Conservation (phyloP, 1,139 yeast species). For the Hansenula lynferdii region DNA sequence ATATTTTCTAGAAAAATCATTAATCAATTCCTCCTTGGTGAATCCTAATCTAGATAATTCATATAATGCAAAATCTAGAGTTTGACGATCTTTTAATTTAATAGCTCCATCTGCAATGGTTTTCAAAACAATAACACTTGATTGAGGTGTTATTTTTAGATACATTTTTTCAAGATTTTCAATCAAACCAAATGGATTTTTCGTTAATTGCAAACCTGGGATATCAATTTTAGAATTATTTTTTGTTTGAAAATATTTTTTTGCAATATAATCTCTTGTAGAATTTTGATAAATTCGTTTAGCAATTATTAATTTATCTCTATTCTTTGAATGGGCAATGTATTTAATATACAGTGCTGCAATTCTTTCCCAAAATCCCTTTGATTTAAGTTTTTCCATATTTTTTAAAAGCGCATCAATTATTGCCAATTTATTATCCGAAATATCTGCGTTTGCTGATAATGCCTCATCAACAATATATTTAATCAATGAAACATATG, state of each 20-base stretch:
- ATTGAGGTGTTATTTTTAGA: constrained; percentile 2
- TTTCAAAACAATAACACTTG: constrained; percentile 6
- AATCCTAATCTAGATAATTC: constrained; percentile 1
- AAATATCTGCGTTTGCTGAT: neutral
- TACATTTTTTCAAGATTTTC: constrained; percentile 2
- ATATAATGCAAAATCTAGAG: constrained; percentile 1
- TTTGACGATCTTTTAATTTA: neutral
- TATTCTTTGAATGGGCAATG: neutral
- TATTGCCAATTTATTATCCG: neutral
- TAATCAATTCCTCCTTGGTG: constrained; percentile 8
- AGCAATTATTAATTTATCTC: neutral
- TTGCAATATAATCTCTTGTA: neutral
- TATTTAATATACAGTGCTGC: neutral
- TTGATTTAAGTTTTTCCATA: neutral
- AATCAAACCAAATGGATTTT: constrained; percentile 7
- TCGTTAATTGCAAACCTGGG: neutral
- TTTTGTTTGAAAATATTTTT: neutral
- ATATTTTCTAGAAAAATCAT: constrained; percentile 9
- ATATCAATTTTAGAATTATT: neutral
- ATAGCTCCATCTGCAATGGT: constrained; percentile 10
- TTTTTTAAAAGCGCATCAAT: neutral
- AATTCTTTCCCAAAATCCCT: neutral
- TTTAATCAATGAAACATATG: constrained; percentile 6
- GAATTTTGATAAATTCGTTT: neutral
- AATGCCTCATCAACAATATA: neutral